A percentile compares a stretch with the other conserved stretches of the same genome.
Conservation (phyloP, 2,329 filamentous ascomycete genomes). For the Botrytis tulipae region DNA sequence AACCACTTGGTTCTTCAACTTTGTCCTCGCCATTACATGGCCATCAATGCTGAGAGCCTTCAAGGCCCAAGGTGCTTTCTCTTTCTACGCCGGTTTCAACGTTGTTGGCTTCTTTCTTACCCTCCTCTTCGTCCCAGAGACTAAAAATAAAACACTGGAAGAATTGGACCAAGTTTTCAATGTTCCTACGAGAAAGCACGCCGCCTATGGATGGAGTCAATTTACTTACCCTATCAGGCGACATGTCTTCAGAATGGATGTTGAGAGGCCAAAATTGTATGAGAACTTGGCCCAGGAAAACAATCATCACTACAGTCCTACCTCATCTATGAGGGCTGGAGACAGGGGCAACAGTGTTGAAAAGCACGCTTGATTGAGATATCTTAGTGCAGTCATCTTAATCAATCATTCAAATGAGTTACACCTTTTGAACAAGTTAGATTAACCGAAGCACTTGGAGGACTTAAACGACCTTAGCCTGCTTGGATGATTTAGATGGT, state of each 20-base stretch:
- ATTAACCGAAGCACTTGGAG: background rate
- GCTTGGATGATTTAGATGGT: background rate
- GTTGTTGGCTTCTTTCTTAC: constrained; percentile 53
- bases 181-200: constrained; percentile 12
- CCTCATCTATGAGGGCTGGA: background rate
- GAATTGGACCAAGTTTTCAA: constrained; percentile 34
- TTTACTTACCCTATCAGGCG: constrained; percentile 12
- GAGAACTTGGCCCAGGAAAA: background rate
- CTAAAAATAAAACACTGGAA: constrained; percentile 47
- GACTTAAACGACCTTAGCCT: background rate
- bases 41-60: constrained; percentile 28
- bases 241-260: constrained; percentile 9
- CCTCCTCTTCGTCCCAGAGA: constrained; percentile 56
- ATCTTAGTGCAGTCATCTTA: background rate
- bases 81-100: constrained; percentile 55
- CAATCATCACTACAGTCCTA: background rate
- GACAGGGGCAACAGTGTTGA: background rate
- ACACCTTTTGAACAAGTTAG: background rate
- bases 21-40: constrained; percentile 55
- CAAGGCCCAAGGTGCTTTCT: constrained; percentile 47
- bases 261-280: background rate
- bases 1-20: constrained; percentile 57
- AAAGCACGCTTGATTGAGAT: background rate
- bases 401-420: background rate
- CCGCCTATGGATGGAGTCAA: constrained; percentile 12